phyloP scores from a whole-genome alignment of 2,329 filamentous ascomycete species.

The Diaporthe australafricana region DNA sequence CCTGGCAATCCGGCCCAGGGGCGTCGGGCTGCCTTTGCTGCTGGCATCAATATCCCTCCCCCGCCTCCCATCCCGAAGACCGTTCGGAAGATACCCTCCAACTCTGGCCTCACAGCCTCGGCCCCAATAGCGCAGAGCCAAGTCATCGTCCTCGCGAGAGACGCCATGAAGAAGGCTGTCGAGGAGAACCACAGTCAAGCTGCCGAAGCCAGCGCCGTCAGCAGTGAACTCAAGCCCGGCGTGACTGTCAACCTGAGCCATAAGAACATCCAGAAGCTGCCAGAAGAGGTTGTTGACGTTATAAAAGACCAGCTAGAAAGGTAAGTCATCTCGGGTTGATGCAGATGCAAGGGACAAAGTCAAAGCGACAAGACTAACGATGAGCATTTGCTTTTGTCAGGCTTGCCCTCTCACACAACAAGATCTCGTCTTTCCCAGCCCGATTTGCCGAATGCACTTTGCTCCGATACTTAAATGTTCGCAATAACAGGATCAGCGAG shows the following conservation, averaged over 20 bases:
- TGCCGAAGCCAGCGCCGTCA: constrained; percentile 69
- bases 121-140: constrained; percentile 69
- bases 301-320: constrained; percentile 80
- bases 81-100: constrained; percentile 59
- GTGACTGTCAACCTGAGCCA: constrained; percentile 84
- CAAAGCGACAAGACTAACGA: constrained; percentile 38
- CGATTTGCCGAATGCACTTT: constrained; percentile 82
- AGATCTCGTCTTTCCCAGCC: constrained; percentile 74
- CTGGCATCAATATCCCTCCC: constrained; percentile 52
- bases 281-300: constrained; percentile 79
- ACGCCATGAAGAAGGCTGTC: constrained; percentile 75
- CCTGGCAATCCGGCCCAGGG: constrained; percentile 52
- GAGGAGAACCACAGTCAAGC: constrained; percentile 74
- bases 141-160: constrained; percentile 73
- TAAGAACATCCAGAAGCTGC: constrained; percentile 77
- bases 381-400: constrained; percentile 54
- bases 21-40: constrained; percentile 45
- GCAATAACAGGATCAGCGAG: constrained; percentile 78
- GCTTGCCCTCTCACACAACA: constrained; percentile 85
- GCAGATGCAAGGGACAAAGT: constrained; percentile 23
- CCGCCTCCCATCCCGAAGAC: constrained; percentile 58
- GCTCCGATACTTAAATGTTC: constrained; percentile 82
- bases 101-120: constrained; percentile 61
- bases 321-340: constrained; percentile 54
- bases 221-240: constrained; percentile 73